phyloP scores from a whole-genome alignment of 495 filamentous ascomycete genomes.

The Neurospora cerealis region DNA sequence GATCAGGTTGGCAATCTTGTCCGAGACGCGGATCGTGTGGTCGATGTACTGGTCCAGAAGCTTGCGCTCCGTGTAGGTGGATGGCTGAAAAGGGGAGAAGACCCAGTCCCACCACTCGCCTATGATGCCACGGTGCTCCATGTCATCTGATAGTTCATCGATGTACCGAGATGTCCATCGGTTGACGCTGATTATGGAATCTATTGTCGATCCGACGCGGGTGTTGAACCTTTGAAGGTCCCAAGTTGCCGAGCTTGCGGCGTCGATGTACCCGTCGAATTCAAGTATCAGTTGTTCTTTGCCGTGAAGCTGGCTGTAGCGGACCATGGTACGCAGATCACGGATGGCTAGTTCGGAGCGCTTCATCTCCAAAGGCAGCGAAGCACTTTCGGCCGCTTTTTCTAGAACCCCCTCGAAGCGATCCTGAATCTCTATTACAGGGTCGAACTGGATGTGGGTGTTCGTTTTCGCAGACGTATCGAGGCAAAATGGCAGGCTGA shows the following conservation, averaged over 20 bases:
- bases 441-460: constrained; percentile 47
- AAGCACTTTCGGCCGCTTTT: constrained; percentile 44
- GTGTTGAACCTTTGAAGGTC: constrained; percentile 59
- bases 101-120: constrained; percentile 25
- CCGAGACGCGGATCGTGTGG: constrained; percentile 53
- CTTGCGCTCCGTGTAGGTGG: constrained; percentile 39
- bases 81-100: constrained; percentile 49
- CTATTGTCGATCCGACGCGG: constrained; percentile 56
- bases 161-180: constrained; percentile 56
- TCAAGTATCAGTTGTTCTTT: constrained; percentile 56
- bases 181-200: constrained; percentile 53
- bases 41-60: constrained; percentile 53
- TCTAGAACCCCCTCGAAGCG: constrained; percentile 58
- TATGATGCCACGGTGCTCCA: constrained; percentile 30
- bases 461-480: constrained; percentile 10
- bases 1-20: constrained; percentile 53
- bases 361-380: constrained; percentile 60
- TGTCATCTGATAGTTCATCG: constrained; percentile 41
- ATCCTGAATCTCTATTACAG: constrained; percentile 54
- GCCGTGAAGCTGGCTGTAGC: constrained; percentile 28
- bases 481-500: constrained; percentile 53
- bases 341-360: constrained; percentile 61
- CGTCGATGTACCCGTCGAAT: constrained; percentile 56
- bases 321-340: constrained; percentile 58
- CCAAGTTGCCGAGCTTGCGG: constrained; percentile 41